Conservation (phyloP, 495 filamentous ascomycete species). For the Talaromyces nanjingensis region DNA sequence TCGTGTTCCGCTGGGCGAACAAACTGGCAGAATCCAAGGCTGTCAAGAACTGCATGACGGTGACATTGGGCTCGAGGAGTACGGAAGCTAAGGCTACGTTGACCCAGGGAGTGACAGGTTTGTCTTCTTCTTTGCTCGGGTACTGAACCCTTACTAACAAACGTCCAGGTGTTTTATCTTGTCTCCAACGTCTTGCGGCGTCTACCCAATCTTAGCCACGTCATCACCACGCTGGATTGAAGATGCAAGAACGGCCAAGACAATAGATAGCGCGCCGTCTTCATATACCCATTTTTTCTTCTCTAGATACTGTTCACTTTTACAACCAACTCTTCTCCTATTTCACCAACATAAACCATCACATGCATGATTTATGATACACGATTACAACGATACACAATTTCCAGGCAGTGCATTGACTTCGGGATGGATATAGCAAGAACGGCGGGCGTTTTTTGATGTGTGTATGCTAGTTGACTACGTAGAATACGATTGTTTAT, state of each 20-base stretch:
- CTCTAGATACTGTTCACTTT: background rate
- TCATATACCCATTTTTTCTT: background rate
- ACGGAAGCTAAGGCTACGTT: conserved; percentile 81
- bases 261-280: background rate
- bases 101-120: conserved; percentile 82
- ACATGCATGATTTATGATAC: conserved; percentile 1
- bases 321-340: background rate
- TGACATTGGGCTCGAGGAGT: conserved; percentile 75
- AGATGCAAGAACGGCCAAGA: background rate
- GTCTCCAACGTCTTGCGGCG: conserved; percentile 8
- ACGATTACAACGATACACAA: conserved; percentile 6
- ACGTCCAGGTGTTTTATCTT: conserved; percentile 7
- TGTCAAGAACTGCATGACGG: conserved; percentile 67
- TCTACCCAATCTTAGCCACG: background rate
- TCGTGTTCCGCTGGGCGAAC: conserved; percentile 91
- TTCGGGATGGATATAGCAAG: background rate
- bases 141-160: background rate
- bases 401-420: background rate
- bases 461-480: conserved; percentile 1
- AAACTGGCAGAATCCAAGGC: conserved; percentile 46
- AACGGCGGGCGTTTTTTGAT: conserved; percentile 1
- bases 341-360: background rate
- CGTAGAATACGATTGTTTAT: background rate
- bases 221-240: background rate
- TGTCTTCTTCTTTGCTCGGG: background rate